Evolutionary conservation across 2,329 filamentous ascomycete genomes (phyloP).

Genomic region (Fusarium proliferatum): DNA sequence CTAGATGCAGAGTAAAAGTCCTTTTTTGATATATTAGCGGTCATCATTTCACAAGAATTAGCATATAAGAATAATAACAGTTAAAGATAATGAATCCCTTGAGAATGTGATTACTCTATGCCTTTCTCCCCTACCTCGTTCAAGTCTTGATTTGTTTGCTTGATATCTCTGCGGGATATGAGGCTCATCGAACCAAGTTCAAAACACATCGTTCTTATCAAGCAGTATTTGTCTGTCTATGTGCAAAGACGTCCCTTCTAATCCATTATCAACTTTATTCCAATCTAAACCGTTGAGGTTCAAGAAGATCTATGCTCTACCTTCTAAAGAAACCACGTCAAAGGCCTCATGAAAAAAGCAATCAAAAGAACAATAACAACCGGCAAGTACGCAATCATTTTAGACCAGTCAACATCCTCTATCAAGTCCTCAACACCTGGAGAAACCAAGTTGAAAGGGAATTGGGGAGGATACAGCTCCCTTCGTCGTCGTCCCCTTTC

Average conservation of each 20-base stretch:
- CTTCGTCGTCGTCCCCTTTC: conserved; percentile 21
- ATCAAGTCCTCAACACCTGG: conserved; percentile 31
- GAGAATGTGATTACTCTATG: too few species aligned
- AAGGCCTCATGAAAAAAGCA: conserved; percentile 1
- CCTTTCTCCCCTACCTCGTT: rapidly evolving
- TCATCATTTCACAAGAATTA: not conserved
- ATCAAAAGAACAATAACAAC: conserved; percentile 13
- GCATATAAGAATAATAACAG: not conserved
- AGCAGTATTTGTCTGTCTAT: not conserved
- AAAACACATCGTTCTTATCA: not conserved
- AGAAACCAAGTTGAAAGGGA: conserved; percentile 26
- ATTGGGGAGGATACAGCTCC: conserved; percentile 21
- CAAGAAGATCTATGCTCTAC: not conserved
- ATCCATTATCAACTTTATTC: not conserved
- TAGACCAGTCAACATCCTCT: conserved; percentile 33
- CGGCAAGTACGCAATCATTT: conserved; percentile 2
- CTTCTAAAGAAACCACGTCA: not conserved
- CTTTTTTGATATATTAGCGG: conserved; percentile 15
- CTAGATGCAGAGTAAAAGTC: conserved; percentile 77
- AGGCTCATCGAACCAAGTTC: not conserved
- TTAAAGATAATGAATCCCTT: not conserved
- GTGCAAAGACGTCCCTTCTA: not conserved
- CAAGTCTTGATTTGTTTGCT: not conserved
- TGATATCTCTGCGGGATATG: not conserved
- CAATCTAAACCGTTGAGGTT: not conserved